A percentile compares a stretch with the other conserved stretches of the same genome.
Evolutionary conservation across 148 eudicot species (phyloP).

Genomic region (Simmondsia chinensis): DNA sequence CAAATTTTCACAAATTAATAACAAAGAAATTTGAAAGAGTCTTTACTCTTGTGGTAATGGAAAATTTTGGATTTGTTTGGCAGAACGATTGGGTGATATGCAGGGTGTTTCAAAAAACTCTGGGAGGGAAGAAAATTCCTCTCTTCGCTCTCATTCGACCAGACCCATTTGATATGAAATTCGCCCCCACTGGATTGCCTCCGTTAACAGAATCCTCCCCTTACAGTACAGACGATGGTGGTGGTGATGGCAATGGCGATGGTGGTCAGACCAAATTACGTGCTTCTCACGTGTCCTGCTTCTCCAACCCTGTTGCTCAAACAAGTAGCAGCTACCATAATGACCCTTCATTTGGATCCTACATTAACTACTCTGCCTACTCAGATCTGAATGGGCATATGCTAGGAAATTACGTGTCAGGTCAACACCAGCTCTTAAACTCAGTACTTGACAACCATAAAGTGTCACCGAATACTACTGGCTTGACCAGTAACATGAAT

Average conservation of each 20-base stretch:
- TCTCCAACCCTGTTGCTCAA: slow-evolving; percentile 56
- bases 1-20: too few relatives aligned
- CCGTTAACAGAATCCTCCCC: slow-evolving; percentile 49
- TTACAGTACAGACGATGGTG: neutral
- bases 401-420: slow-evolving; percentile 29
- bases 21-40: too few relatives aligned
- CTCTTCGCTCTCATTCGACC: slow-evolving; percentile 13
- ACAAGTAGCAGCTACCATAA: slow-evolving; percentile 7
- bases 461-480: slow-evolving; percentile 49
- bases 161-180: slow-evolving; percentile 15
- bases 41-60: neutral
- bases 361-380: slow-evolving; percentile 2
- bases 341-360: slow-evolving; percentile 4
- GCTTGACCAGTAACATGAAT: slow-evolving; percentile 39
- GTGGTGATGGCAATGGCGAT: neutral
- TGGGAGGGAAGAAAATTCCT: slow-evolving; percentile 32
- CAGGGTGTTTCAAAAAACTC: slow-evolving; percentile 45
- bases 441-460: slow-evolving; percentile 30
- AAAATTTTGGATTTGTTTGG: neutral
- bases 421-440: slow-evolving; percentile 36
- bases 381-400: slow-evolving; percentile 5
- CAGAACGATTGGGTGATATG: slow-evolving; percentile 74
- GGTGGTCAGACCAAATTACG: slow-evolving; percentile 6
- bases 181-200: slow-evolving; percentile 28
- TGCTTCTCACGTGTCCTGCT: slow-evolving; percentile 72